Conservation (phyloP, 495 filamentous ascomycete genomes). For the Penicillium angulare region DNA sequence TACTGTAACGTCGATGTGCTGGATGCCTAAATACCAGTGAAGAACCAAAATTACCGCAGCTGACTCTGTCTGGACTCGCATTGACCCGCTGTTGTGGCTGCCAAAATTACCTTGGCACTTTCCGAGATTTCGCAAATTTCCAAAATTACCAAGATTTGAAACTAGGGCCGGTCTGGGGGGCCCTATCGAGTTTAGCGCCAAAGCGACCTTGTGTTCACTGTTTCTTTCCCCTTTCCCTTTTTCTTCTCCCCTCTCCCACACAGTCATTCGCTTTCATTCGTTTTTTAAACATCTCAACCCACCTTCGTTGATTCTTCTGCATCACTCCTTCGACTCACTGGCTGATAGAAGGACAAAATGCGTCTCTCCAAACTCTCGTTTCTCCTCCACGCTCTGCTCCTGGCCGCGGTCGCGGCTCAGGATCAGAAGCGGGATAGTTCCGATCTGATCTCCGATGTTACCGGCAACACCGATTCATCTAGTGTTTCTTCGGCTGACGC, state of each 20-base stretch:
- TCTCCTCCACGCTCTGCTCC: constrained; percentile 37
- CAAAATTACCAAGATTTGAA: constrained; percentile 1
- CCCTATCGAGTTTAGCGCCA: constrained; percentile 16
- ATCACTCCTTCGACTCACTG: constrained; percentile 5
- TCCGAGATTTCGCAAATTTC: neutral
- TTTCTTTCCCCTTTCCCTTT: constrained; percentile 17
- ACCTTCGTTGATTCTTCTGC: constrained; percentile 9
- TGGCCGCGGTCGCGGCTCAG: constrained; percentile 38
- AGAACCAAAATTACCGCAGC: neutral
- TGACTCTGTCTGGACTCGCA: too few species aligned
- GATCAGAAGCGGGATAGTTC: constrained; percentile 29
- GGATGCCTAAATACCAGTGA: neutral
- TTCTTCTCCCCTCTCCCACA: neutral
- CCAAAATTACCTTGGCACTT: neutral
- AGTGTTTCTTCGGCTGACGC: constrained; percentile 2
- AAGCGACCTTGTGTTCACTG: constrained; percentile 6
- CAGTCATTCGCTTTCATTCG: constrained; percentile 13
- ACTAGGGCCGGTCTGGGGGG: constrained; percentile 16
- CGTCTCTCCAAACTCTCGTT: constrained; percentile 37
- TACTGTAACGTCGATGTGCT: neutral
- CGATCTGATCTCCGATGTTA: constrained; percentile 21
- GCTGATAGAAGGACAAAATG: constrained; percentile 26
- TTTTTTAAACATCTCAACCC: too few species aligned
- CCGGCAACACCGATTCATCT: constrained; percentile 13
- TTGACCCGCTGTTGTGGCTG: too few species aligned